Conservation (phyloP, 768 basidiomycete genomes). For the Leccinellum rugosiceps region DNA sequence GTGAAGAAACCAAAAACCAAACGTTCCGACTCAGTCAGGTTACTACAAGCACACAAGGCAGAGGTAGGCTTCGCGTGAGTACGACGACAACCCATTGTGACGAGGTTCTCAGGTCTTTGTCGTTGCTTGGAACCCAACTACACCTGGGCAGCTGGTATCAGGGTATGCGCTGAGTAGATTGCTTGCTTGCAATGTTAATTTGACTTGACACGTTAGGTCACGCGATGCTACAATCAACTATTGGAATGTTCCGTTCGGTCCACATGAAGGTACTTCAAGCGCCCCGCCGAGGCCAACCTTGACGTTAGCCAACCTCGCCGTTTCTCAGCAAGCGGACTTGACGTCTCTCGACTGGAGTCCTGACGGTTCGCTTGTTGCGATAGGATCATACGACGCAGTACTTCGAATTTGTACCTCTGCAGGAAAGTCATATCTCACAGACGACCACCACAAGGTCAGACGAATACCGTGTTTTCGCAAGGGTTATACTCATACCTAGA, state of each 20-base stretch:
- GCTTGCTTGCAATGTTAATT: neutral
- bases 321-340: slow-evolving; percentile 53
- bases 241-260: slow-evolving; percentile 59
- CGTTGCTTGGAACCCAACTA: slow-evolving; percentile 72
- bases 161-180: slow-evolving; percentile 47
- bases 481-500: slow-evolving; percentile 24
- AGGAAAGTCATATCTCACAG: slow-evolving; percentile 62
- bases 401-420: slow-evolving; percentile 63
- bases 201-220: slow-evolving; percentile 43
- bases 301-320: slow-evolving; percentile 48
- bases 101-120: slow-evolving; percentile 65
- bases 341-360: slow-evolving; percentile 77
- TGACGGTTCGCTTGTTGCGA: slow-evolving; percentile 69
- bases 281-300: slow-evolving; percentile 34
- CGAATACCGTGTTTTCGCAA: neutral
- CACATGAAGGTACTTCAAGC: slow-evolving; percentile 14
- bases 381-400: slow-evolving; percentile 73
- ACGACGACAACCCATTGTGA: slow-evolving; percentile 3
- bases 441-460: slow-evolving; percentile 63
- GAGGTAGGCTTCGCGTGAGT: slow-evolving; percentile 42
- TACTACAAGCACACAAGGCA: slow-evolving; percentile 57
- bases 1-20: slow-evolving; percentile 36
- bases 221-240: slow-evolving; percentile 73
- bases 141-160: slow-evolving; percentile 59
- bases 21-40: slow-evolving; percentile 39